phyloP scores from a whole-genome alignment of 768 basidiomycete species.

The Boletus tomentosulus region DNA sequence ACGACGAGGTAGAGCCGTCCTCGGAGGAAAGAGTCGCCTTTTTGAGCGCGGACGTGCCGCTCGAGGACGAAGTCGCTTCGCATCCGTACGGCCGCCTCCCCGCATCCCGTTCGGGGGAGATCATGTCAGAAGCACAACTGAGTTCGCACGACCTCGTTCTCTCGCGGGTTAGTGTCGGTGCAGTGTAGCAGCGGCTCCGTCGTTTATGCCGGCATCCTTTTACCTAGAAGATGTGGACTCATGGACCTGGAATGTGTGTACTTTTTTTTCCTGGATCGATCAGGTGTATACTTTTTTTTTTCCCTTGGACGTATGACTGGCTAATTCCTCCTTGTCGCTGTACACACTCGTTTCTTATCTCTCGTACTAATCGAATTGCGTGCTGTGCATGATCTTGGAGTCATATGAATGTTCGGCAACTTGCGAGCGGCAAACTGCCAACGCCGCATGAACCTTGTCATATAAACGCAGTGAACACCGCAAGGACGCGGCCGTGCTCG shows the following conservation, averaged over 20 bases:
- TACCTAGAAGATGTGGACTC: background rate
- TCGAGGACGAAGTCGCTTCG: constrained; percentile 21
- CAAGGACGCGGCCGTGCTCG: constrained; percentile 8
- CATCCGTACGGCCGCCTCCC: constrained; percentile 18
- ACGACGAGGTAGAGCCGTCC: constrained; percentile 36
- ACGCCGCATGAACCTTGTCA: constrained; percentile 30
- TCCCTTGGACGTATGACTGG: background rate
- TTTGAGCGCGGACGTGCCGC: constrained; percentile 32
- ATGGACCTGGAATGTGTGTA: constrained; percentile 16
- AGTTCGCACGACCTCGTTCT: constrained; percentile 11
- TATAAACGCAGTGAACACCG: constrained; percentile 16
- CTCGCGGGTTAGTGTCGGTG: constrained; percentile 15
- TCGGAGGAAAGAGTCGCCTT: constrained; percentile 55
- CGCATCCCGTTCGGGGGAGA: constrained; percentile 19
- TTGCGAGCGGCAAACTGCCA: constrained; percentile 17
- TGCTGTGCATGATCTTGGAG: constrained; percentile 8
- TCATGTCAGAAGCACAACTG: constrained; percentile 50
- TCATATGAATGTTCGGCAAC: constrained; percentile 6
- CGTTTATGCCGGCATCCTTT: background rate
- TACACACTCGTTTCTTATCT: constrained; percentile 11
- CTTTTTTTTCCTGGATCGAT: constrained; percentile 8
- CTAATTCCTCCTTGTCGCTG: background rate
- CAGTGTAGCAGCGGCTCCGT: constrained; percentile 5
- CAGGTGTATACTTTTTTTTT: constrained; percentile 19
- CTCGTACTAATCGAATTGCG: constrained; percentile 1